Evolutionary conservation across 1,284 basidiomycete genomes (phyloP).

Genomic region (Cutaneotrichosporon dermatis): DNA sequence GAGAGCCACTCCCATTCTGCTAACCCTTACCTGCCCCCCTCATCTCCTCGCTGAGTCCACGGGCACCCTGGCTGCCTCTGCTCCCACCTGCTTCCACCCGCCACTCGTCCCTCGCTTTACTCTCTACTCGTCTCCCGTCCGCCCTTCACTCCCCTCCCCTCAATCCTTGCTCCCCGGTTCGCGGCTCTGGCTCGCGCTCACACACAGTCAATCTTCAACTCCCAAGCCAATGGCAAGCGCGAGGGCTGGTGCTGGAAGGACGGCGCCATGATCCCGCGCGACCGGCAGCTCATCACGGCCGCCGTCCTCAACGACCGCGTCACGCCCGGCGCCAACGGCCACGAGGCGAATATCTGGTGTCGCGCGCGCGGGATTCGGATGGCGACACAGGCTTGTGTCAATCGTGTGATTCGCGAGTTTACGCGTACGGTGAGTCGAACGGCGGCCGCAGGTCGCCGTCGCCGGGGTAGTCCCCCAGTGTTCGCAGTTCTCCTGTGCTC

Average conservation of each 20-base stretch:
- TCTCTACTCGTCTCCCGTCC: background rate
- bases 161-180: background rate
- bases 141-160: background rate
- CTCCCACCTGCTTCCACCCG: too few species aligned
- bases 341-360: background rate
- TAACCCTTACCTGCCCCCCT: too few species aligned
- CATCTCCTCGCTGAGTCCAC: too few species aligned
- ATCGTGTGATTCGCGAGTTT: background rate
- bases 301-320: background rate
- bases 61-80: too few species aligned
- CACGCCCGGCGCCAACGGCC: background rate
- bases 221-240: background rate
- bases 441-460: too few species aligned
- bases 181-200: background rate
- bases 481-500: too few species aligned
- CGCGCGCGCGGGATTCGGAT: background rate
- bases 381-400: background rate
- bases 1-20: too few species aligned
- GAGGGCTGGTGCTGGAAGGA: background rate
- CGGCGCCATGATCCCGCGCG: slow-evolving; percentile 1
- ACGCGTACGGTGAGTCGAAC: background rate
- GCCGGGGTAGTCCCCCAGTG: too few species aligned
- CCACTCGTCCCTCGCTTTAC: too few species aligned
- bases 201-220: background rate
- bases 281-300: background rate